Base-by-base conservation (phyloP, 768 basidiomycete species). In the Russula sp. region DNA sequence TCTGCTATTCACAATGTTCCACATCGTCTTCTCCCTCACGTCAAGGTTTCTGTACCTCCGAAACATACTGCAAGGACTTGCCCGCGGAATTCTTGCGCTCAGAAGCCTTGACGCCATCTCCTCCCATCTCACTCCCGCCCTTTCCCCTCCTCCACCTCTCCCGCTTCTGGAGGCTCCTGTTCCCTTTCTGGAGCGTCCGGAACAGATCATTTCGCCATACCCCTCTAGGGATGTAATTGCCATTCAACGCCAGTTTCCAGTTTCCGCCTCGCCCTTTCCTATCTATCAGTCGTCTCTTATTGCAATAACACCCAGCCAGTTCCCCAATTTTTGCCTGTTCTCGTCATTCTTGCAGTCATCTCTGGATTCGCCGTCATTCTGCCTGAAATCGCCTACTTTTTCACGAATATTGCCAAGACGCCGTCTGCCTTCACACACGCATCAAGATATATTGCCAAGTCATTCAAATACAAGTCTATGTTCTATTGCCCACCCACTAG, bases 41-140 rank as follows among this genome's bases (percentile, higher is more conserved):
- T 51, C 64, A 22, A 16, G 64, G 48, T 61, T 65, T 44, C 53
- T 65, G 38, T 22, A 44, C 54, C 53, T 65, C 59, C 30, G 54
- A 55, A 50, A 60, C 24, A n/a, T 65, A 9, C n/a, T 61, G 30
- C 64, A 42, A 16, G 54, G 40, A 36, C 38, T 65, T 28, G 24
- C 54, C 48, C 64, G 46, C 54, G 28, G 59, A 22, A 38, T 61
- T n/a, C 59, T 65, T 55, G 48, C 58, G 3, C 54, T 65, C 48
- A 54, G 57, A 40, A 56, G 16, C 24, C 64, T 60, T 34, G 38
- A 10, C 4, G 3, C 2, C 22, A 55, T 61, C 38, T 16, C 44
- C n/a, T 46, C 59, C 28, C 34, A 18, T n/a, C 48, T 65, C 14
- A 40, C 26, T 10, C 59, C 48, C 32, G 14, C 59, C 6, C 53